A percentile compares a stretch with the other conserved stretches of the same genome.
Evolutionary conservation across 805 yeast species (phyloP).

Genomic region (Priceomyces fermenticarens): DNA sequence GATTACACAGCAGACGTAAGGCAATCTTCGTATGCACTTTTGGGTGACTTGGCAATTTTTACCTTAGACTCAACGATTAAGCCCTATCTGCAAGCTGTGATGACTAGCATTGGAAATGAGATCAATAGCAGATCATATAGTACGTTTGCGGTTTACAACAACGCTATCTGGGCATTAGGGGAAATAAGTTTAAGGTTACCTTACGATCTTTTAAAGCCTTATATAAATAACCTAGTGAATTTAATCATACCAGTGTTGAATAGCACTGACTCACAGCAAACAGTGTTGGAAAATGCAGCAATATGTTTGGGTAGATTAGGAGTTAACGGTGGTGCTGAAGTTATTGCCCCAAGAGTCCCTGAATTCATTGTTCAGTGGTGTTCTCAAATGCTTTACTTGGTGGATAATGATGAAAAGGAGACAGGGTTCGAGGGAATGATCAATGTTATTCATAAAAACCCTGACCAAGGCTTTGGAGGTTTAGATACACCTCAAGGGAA

Average conservation of each 20-base stretch:
- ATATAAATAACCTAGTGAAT: constrained; percentile 50
- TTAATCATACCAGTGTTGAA: constrained; percentile 60
- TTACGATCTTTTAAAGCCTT: constrained; percentile 46
- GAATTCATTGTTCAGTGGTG: constrained; percentile 70
- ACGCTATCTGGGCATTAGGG: constrained; percentile 93
- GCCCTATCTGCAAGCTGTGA: constrained; percentile 49
- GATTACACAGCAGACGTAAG: constrained; percentile 85
- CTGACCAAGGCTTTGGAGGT: constrained; percentile 54
- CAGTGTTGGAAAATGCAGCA: constrained; percentile 83
- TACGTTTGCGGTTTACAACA: constrained; percentile 68
- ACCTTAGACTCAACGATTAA: constrained; percentile 44
- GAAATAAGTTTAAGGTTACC: constrained; percentile 68
- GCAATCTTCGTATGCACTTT: constrained; percentile 83
- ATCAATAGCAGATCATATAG: constrained; percentile 50
- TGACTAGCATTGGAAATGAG: constrained; percentile 69
- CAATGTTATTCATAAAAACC: constrained; percentile 61
- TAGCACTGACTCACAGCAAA: constrained; percentile 50
- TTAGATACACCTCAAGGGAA: constrained; percentile 43
- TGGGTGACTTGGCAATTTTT: constrained; percentile 84
- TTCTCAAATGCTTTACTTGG: constrained; percentile 58
- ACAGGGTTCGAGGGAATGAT: constrained; percentile 84
- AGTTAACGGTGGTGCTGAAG: constrained; percentile 50
- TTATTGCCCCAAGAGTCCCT: constrained; percentile 53
- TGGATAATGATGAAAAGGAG: constrained; percentile 85
- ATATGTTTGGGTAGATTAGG: constrained; percentile 89